Evolutionary conservation across 2,329 filamentous ascomycete species (phyloP).

Genomic region (Alternaria postmessia): DNA sequence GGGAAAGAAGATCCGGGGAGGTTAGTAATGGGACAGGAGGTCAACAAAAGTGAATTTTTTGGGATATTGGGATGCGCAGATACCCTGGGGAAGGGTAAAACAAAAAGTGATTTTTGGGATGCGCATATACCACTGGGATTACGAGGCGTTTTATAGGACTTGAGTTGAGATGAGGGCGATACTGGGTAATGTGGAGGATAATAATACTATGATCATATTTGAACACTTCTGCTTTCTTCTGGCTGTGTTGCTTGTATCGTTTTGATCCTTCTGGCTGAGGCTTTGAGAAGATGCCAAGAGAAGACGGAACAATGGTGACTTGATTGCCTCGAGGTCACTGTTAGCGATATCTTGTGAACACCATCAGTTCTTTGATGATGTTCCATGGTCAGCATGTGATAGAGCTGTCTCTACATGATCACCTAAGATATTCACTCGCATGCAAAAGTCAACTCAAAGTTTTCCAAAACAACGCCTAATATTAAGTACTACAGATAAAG

Average conservation of each 20-base stretch:
- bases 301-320: fast-evolving
- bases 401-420: background rate
- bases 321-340: fast-evolving
- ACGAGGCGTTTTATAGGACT: background rate
- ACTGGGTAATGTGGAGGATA: background rate
- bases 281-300: background rate
- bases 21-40: background rate
- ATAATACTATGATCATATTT: background rate
- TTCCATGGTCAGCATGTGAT: too few species aligned
- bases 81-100: background rate
- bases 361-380: too few species aligned
- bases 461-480: background rate
- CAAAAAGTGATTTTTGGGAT: slow-evolving; percentile 14
- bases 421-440: background rate
- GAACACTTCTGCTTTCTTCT: background rate
- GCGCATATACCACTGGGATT: slow-evolving; percentile 15
- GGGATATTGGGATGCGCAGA: background rate
- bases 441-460: background rate
- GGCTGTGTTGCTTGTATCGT: background rate
- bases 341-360: fast-evolving
- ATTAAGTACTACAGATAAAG: background rate
- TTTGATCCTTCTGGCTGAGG: background rate
- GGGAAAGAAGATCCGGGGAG: background rate
- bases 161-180: background rate
- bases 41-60: slow-evolving; percentile 2